phyloP scores from a whole-genome alignment of 345 rosid species.

The Ricinus communis region DNA sequence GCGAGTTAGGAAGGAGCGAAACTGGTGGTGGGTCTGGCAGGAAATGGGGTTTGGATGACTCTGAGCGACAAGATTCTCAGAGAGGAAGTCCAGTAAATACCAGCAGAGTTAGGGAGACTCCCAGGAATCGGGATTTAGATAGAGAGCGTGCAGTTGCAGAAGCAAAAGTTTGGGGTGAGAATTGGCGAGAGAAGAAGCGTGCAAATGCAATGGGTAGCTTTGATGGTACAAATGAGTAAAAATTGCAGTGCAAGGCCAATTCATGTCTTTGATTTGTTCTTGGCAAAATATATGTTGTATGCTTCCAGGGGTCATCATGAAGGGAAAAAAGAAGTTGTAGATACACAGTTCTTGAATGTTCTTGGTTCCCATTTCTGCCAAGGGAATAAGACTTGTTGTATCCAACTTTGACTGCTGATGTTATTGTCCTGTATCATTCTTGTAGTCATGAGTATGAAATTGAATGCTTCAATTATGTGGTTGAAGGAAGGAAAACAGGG shows the following conservation, averaged over 20 bases:
- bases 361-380: slow-evolving; percentile 24
- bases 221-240: slow-evolving; percentile 66
- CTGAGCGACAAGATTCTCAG: slow-evolving; percentile 65
- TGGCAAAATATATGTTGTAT: slow-evolving; percentile 22
- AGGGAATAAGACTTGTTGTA: slow-evolving; percentile 38
- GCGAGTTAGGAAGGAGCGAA: slow-evolving; percentile 62
- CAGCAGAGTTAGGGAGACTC: slow-evolving; percentile 67
- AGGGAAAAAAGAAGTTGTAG: slow-evolving; percentile 28
- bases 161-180: slow-evolving; percentile 99
- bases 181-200: slow-evolving; percentile 87
- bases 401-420: slow-evolving; percentile 34
- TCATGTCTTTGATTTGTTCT: slow-evolving; percentile 7
- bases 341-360: slow-evolving; percentile 26
- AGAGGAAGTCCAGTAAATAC: slow-evolving; percentile 68
- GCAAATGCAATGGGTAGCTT: slow-evolving; percentile 70
- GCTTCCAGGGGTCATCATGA: slow-evolving; percentile 14
- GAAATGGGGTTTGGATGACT: slow-evolving; percentile 63
- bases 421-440: slow-evolving; percentile 23
- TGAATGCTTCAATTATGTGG: slow-evolving; percentile 25
- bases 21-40: slow-evolving; percentile 78
- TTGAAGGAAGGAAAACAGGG: slow-evolving; percentile 26
- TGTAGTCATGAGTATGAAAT: slow-evolving; percentile 6
- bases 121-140: slow-evolving; percentile 80
- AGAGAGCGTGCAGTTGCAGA: slow-evolving; percentile 96
- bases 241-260: slow-evolving; percentile 12